A percentile compares a stretch with the other conserved stretches of the same genome.
Evolutionary conservation across 1,284 basidiomycete genomes (phyloP).

Genomic region (Abortiporus biennis): DNA sequence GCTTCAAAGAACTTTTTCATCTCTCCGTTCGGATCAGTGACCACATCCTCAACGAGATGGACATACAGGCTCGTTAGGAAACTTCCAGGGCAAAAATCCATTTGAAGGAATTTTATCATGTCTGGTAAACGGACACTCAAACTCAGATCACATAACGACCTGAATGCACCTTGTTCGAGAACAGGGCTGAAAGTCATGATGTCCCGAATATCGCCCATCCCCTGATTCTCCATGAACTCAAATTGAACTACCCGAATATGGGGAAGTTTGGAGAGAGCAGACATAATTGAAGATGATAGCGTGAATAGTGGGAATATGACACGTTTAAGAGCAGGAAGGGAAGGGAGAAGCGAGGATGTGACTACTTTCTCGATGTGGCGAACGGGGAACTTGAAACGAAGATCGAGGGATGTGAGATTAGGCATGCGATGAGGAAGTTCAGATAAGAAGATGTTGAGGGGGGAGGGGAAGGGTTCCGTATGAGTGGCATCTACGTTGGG

Average conservation of each 20-base stretch:
- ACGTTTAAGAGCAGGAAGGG: constrained; percentile 39
- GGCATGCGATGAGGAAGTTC: constrained; percentile 48
- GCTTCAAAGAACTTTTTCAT: constrained; percentile 28
- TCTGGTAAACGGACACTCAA: constrained; percentile 37
- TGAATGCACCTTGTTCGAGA: constrained; percentile 45
- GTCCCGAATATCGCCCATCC: constrained; percentile 36
- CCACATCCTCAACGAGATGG: constrained; percentile 37
- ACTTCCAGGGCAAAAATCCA: constrained; percentile 37
- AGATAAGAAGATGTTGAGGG: constrained; percentile 39
- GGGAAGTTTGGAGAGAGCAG: constrained; percentile 37
- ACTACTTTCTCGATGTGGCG: constrained; percentile 28
- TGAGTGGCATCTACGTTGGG: no score
- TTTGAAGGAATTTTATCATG: constrained; percentile 39
- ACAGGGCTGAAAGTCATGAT: constrained; percentile 35
- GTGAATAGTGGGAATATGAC: constrained; percentile 47
- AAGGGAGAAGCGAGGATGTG: constrained; percentile 31
- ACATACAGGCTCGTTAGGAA: constrained; percentile 48
- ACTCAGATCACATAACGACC: constrained; percentile 45
- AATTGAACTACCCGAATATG: constrained; percentile 45
- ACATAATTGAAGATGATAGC: constrained; percentile 38
- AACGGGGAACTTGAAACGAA: constrained; percentile 33
- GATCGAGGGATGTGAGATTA: constrained; percentile 35
- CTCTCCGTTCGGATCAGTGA: no score
- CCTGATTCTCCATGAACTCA: constrained; percentile 36
- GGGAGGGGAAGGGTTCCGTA: constrained; percentile 16